Evolutionary conservation across 2,329 filamentous ascomycete species (phyloP), one percentile per base, ranked within the genome.

Genomic region (Talaromyces amestolkiae): DNA sequence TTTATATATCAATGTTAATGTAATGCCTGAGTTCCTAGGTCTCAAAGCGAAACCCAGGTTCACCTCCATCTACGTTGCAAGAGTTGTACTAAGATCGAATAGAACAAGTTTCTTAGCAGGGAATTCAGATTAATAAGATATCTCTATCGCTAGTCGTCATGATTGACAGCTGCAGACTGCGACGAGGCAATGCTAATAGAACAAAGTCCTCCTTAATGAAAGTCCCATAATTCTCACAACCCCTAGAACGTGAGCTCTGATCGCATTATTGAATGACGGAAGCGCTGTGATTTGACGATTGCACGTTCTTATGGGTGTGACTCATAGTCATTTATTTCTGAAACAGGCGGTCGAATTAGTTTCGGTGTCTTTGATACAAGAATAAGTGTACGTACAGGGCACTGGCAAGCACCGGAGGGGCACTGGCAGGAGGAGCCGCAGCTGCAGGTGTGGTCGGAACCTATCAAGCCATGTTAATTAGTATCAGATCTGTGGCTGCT

Each of bases 401-500:
- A 63, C 19, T 63, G 8, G 61, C 61, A 63, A 41, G 39, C 39
- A 47, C 61, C 61, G 15, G 61, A 17, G 27, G 61, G 61, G 51
- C 61, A 63, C 39, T 63, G 61, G 61, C 61, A 63, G 39, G 61
- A 63, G 35, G 61, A 31, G n/a, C 61, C 61, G 35, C 61, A 63
- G 61, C 61, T 63, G 61, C 61, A 63, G 41, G 51, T 58, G 33
- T 63, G 61, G 27, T 63, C 61, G 51, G 61, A 33, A 43, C 61
- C 61, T 63, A 45, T 31, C 9, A n/a, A 33, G 24, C 24, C 19
- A 54, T 17, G 3, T 45, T 15, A 22, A 35, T 63, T 17, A 56
- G 24, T 13, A 47, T 63, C 49, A 31, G 27, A 13, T 37, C 2
- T 11, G 22, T 39, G 39, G 56, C 37, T 31, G 15, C 39, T 27